phyloP scores from a whole-genome alignment of 306 rosid species.

The Prinsepia uniflora region DNA sequence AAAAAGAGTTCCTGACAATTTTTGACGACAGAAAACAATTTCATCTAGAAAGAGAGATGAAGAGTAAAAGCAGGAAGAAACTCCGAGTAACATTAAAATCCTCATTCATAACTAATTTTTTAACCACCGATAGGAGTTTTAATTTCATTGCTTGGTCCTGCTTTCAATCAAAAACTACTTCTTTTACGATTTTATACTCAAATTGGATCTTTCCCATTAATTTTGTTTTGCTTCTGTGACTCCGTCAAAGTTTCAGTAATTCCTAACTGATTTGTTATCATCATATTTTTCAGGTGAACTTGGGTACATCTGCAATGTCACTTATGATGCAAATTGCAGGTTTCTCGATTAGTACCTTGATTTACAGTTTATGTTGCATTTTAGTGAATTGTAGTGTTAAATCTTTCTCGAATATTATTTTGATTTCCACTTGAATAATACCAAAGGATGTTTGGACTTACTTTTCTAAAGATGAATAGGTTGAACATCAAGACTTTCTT shows the following conservation, averaged over 20 bases:
- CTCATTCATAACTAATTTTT: not conserved
- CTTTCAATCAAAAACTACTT: constrained; percentile 1
- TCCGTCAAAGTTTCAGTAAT: not conserved
- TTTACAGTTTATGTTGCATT: constrained; percentile 8
- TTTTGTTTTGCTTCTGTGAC: not conserved
- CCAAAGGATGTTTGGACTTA: constrained; percentile 1
- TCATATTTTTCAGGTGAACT: constrained; percentile 50
- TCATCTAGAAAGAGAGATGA: not conserved
- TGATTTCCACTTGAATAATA: not conserved
- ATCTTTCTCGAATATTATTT: not conserved
- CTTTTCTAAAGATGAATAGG: not conserved
- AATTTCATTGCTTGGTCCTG: not conserved
- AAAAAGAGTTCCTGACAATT: not conserved
- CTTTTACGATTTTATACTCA: not conserved
- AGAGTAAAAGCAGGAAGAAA: not conserved
- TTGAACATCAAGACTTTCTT: not conserved
- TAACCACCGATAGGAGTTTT: not conserved
- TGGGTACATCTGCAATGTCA: constrained; percentile 88
- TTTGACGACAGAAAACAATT: not conserved
- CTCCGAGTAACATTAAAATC: not conserved
- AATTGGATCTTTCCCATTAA: constrained; percentile 1
- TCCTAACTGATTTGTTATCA: not conserved
- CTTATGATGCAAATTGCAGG: constrained; percentile 80
- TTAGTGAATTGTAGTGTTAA: not conserved
- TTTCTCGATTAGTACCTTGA: constrained; percentile 29